Evolutionary conservation across 176 grass and related monocot species (phyloP).

Genomic region (Carex parvula): DNA sequence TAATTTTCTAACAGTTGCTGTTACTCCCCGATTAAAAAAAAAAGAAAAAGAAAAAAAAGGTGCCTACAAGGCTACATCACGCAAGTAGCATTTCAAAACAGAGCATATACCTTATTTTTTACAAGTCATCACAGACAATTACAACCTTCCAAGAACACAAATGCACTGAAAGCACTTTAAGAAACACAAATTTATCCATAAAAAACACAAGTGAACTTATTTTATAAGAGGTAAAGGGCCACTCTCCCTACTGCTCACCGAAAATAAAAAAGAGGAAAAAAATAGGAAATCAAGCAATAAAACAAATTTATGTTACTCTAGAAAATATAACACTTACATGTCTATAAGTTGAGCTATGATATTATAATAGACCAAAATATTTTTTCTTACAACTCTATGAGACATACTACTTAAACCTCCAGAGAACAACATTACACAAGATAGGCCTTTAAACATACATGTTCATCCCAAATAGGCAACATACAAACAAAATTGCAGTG

Average conservation of each 20-base stretch:
- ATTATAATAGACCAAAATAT: background rate
- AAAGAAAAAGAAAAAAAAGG: background rate
- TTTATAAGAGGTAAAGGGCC: background rate
- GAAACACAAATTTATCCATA: background rate
- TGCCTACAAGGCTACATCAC: background rate
- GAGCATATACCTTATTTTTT: background rate
- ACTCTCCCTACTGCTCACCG: background rate
- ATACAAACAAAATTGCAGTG: background rate
- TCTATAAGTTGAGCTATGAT: background rate
- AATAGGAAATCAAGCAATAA: background rate
- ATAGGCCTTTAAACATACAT: background rate
- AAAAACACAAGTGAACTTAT: background rate
- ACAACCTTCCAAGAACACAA: background rate
- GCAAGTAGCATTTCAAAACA: background rate
- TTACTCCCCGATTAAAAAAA: background rate
- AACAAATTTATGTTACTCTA: background rate
- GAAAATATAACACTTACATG: background rate
- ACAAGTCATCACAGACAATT: background rate
- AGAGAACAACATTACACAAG: background rate
- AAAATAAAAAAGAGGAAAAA: background rate
- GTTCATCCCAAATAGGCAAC: slow-evolving; percentile 4
- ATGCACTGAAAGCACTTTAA: background rate
- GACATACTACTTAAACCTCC: background rate
- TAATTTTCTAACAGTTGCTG: background rate
- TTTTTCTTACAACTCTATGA: slow-evolving; percentile 23